Percentiles rank a stretch among this genome's conserved stretches.
Conservation (phyloP, 169 alveolate genomes). For the Cryptosporidium canis region DNA sequence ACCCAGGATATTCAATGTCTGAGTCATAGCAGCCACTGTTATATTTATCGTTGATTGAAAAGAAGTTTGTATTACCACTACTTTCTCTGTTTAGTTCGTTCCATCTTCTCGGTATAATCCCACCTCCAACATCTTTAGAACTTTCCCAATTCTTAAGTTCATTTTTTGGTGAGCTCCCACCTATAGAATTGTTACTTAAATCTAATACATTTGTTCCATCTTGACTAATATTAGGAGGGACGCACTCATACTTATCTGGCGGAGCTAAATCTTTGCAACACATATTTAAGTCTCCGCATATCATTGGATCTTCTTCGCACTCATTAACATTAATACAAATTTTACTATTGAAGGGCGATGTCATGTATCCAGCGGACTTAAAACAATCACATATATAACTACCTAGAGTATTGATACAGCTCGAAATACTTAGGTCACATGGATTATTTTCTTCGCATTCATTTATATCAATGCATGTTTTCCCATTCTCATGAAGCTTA, state of each 20-base stretch:
- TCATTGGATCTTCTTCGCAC: conserved; percentile 76
- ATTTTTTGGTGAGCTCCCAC: not conserved
- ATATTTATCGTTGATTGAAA: not conserved
- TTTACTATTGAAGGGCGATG: conserved; percentile 58
- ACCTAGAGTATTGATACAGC: conserved; percentile 74
- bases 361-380: conserved; percentile 72
- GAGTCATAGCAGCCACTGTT: conserved; percentile 41
- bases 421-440: conserved; percentile 75
- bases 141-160: conserved; percentile 3
- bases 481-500: conserved; percentile 71
- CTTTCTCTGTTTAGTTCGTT: not conserved
- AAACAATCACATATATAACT: conserved; percentile 76
- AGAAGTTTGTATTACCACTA: not conserved
- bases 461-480: conserved; percentile 74
- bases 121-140: not conserved
- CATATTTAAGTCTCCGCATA: conserved; percentile 77
- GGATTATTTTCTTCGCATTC: conserved; percentile 76
- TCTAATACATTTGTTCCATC: not conserved
- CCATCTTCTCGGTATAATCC: not conserved
- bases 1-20: conserved; percentile 68
- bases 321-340: conserved; percentile 76
- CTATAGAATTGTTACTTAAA: not conserved
- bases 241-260: conserved; percentile 75
- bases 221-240: not conserved
- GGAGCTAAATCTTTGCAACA: conserved; percentile 78